Percentiles rank a stretch among this genome's conserved stretches.
Evolutionary conservation across 2,329 filamentous ascomycete species (phyloP).

Genomic region (Colletotrichum sublineola): DNA sequence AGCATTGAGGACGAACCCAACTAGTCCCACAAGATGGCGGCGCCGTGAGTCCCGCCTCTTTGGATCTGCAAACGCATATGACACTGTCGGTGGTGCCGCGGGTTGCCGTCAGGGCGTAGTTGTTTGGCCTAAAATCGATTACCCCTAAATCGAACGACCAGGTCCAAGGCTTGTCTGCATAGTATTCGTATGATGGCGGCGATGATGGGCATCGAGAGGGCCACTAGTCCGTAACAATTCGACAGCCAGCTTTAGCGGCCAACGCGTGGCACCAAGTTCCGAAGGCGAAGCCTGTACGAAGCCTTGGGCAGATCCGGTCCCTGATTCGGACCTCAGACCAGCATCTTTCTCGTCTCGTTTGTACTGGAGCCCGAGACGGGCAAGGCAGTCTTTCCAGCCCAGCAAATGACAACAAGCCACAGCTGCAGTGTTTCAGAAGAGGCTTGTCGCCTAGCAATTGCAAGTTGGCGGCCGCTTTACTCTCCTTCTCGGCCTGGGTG

Average conservation of each 20-base stretch:
- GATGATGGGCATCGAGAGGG: constrained; percentile 16
- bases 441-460: neutral
- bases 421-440: constrained; percentile 20
- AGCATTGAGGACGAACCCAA: constrained; percentile 18
- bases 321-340: neutral
- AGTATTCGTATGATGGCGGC: constrained; percentile 15
- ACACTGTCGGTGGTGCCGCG: constrained; percentile 26
- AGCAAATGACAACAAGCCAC: constrained; percentile 8
- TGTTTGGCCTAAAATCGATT: constrained; percentile 14
- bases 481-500: neutral
- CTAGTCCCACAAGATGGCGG: constrained; percentile 20
- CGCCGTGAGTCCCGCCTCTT: constrained; percentile 24
- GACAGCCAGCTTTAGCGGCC: constrained; percentile 7
- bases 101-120: constrained; percentile 20
- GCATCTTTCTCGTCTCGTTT: constrained; percentile 5
- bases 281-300: neutral
- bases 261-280: neutral
- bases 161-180: neutral
- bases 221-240: constrained; percentile 10
- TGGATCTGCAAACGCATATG: constrained; percentile 17
- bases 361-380: constrained; percentile 9
- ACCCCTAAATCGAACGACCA: constrained; percentile 27
- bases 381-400: constrained; percentile 3
- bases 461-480: constrained; percentile 10
- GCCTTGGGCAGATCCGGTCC: neutral